Evolutionary conservation across 2,329 filamentous ascomycete genomes (phyloP).

Genomic region (Trichoderma sp.): DNA sequence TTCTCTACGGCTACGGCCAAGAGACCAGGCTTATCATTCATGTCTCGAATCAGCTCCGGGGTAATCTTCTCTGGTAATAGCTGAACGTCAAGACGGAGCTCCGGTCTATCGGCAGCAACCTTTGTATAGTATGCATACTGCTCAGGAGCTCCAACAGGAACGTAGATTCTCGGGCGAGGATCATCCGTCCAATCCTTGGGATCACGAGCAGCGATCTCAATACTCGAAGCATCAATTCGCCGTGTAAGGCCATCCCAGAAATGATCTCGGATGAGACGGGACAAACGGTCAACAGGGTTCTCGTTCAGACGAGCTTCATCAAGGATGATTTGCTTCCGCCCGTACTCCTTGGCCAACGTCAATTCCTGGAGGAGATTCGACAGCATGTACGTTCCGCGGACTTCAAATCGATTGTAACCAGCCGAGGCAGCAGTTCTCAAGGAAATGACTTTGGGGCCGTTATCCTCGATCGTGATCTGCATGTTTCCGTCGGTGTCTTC

Average conservation of each 20-base stretch:
- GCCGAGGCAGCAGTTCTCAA: slow-evolving; percentile 84
- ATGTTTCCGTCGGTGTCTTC: slow-evolving; percentile 95
- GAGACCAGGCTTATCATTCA: slow-evolving; percentile 87
- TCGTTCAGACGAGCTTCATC: slow-evolving; percentile 92
- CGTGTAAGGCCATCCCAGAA: slow-evolving; percentile 94
- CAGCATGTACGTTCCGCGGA: slow-evolving; percentile 95
- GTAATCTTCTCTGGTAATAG: slow-evolving; percentile 78
- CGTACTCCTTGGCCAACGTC: slow-evolving; percentile 87
- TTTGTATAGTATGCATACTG: slow-evolving; percentile 88
- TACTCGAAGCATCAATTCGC: slow-evolving; percentile 84
- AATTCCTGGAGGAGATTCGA: slow-evolving; percentile 96
- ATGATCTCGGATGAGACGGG: slow-evolving; percentile 81
- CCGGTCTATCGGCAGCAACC: slow-evolving; percentile 76
- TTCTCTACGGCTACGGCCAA: slow-evolving; percentile 89
- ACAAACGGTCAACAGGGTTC: slow-evolving; percentile 88
- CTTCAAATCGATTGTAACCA: slow-evolving; percentile 84
- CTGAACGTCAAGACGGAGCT: slow-evolving; percentile 85
- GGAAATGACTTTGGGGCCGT: slow-evolving; percentile 86
- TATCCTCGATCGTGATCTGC: slow-evolving; percentile 97
- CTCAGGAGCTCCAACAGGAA: slow-evolving; percentile 81
- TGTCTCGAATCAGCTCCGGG: slow-evolving; percentile 75
- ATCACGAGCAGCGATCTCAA: slow-evolving; percentile 84
- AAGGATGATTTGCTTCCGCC: slow-evolving; percentile 84
- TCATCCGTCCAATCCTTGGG: slow-evolving; percentile 95
- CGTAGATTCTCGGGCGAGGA: slow-evolving; percentile 87